Conservation (phyloP, 306 rosid species). For the Begonia peltatifolia region DNA sequence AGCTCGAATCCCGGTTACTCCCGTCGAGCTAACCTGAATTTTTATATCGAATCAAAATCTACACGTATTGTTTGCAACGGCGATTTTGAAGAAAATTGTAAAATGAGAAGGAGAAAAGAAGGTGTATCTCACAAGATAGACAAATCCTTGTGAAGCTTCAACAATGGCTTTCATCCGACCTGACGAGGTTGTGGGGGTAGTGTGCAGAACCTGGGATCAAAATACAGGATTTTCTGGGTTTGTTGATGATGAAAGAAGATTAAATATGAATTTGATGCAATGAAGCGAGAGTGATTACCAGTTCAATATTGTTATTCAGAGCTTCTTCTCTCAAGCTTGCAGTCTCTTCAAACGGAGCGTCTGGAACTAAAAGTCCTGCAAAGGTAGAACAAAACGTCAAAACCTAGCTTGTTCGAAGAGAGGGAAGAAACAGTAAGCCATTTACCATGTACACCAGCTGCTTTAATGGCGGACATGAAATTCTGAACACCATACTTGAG, state of each 20-base stretch:
- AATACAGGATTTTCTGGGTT: too few relatives aligned
- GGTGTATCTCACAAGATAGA: conserved; percentile 49
- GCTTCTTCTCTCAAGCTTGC: conserved; percentile 57
- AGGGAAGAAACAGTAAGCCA: too few relatives aligned
- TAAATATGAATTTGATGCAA: too few relatives aligned
- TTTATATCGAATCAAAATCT: conserved; percentile 2
- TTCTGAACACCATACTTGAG: conserved; percentile 61
- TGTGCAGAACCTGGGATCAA: conserved; percentile 51
- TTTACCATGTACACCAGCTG: conserved; percentile 60
- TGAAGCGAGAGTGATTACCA: conserved; percentile 22
- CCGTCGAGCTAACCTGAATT: conserved; percentile 70
- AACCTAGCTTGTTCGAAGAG: neutral
- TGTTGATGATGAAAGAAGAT: too few relatives aligned
- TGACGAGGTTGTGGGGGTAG: conserved; percentile 82
- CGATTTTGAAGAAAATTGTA: neutral
- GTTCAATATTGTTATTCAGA: conserved; percentile 51
- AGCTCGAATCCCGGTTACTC: conserved; percentile 84
- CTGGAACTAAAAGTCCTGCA: conserved; percentile 90
- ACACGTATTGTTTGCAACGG: neutral
- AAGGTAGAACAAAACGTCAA: neutral
- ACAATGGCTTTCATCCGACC: conserved; percentile 72
- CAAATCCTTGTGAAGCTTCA: conserved; percentile 75
- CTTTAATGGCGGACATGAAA: conserved; percentile 61
- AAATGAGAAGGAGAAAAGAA: conserved; percentile 4
- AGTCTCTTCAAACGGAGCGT: conserved; percentile 83